Percentiles rank a stretch among this genome's conserved stretches.
These are phyloP conservation scores for Saccharomycopsis sp. DNA, from an alignment of 805 yeast species.

Conservation along the genomic window DNA sequence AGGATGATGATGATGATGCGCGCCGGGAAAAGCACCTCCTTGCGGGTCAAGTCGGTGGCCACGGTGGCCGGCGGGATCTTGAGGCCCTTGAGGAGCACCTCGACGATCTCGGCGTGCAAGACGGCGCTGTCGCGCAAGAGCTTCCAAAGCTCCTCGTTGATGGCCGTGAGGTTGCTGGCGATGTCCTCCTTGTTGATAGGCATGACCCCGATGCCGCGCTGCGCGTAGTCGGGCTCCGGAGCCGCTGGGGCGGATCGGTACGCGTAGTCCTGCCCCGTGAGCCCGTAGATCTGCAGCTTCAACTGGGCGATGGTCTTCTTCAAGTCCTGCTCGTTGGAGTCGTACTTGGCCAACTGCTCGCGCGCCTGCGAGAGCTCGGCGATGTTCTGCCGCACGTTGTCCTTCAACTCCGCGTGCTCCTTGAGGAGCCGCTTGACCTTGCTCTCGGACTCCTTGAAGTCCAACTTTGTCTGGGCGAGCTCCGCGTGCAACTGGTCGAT, in stretches of 20 bases:
- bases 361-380: constrained; percentile 57
- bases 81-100: constrained; percentile 77
- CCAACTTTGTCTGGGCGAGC: constrained; percentile 45
- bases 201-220: constrained; percentile 57
- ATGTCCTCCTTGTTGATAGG: constrained; percentile 47
- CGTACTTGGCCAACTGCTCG: constrained; percentile 49
- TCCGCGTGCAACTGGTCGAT: constrained; percentile 48
- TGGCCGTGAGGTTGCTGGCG: constrained; percentile 46
- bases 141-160: constrained; percentile 68
- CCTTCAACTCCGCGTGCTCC: constrained; percentile 55
- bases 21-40: constrained; percentile 94
- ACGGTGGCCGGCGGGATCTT: constrained; percentile 82
- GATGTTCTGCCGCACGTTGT: constrained; percentile 54
- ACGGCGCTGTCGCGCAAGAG: constrained; percentile 63
- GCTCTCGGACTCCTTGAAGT: constrained; percentile 49
- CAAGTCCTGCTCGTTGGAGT: constrained; percentile 59
- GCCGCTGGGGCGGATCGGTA: constrained; percentile 10
- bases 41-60: constrained; percentile 73
- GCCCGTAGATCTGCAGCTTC: constrained; percentile 42
- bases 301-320: constrained; percentile 47
- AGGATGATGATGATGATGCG: constrained; percentile 86
- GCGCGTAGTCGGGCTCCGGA: constrained; percentile 27
- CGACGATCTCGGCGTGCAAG: constrained; percentile 77
- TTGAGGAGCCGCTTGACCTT: constrained; percentile 55
- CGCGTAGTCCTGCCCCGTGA: constrained; percentile 26